Percentiles rank a stretch among this genome's conserved stretches.
phyloP scores from a whole-genome alignment of 495 filamentous ascomycete genomes.

The Podospora conica region DNA sequence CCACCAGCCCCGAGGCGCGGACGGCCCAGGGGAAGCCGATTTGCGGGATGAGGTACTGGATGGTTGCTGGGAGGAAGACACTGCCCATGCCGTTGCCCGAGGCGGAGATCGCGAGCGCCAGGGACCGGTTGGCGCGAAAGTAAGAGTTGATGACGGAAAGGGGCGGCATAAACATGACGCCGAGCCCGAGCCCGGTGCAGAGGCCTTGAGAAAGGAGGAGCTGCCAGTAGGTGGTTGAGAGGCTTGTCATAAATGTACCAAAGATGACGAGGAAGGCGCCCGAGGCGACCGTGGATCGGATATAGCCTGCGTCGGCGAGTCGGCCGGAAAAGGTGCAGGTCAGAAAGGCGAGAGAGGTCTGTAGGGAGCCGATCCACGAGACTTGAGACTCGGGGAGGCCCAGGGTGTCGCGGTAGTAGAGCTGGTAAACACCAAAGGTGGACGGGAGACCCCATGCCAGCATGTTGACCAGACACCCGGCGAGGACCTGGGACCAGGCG shows the following conservation, averaged over 20 bases:
- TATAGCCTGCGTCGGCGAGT: conserved; percentile 38
- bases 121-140: conserved; percentile 33
- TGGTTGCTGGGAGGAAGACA: conserved; percentile 36
- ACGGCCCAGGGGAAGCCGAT: conserved; percentile 44
- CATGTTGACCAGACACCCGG: conserved; percentile 34
- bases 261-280: conserved; percentile 34
- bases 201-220: conserved; percentile 42
- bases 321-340: conserved; percentile 37
- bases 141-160: conserved; percentile 37
- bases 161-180: conserved; percentile 41
- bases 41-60: conserved; percentile 38
- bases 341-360: conserved; percentile 38
- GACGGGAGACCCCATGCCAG: conserved; percentile 39
- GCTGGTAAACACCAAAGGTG: conserved; percentile 42
- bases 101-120: conserved; percentile 33
- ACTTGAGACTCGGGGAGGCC: conserved; percentile 35
- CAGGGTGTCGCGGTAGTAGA: conserved; percentile 41
- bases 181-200: conserved; percentile 36
- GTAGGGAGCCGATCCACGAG: conserved; percentile 44
- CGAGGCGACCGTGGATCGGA: conserved; percentile 28
- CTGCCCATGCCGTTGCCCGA: conserved; percentile 40
- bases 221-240: conserved; percentile 37
- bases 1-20: conserved; percentile 35
- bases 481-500: conserved; percentile 41
- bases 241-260: conserved; percentile 40